These are phyloP conservation scores for Trifolium pratense DNA, from an alignment of 306 rosid genomes.

Conservation along the genomic window DNA sequence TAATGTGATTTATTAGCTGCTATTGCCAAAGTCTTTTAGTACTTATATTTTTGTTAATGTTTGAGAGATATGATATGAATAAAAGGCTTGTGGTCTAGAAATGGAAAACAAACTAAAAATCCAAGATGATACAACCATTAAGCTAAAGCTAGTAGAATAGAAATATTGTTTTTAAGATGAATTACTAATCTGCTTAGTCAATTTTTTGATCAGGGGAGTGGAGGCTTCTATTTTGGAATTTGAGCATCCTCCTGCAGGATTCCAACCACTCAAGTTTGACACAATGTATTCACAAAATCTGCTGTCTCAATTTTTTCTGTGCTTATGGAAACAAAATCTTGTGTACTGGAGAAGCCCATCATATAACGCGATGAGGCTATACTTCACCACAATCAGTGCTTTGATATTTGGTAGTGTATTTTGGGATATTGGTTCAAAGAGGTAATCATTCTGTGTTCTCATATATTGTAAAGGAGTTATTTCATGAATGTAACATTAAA, in stretches of 20 bases:
- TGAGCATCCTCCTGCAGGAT: constrained; percentile 63
- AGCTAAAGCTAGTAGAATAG: constrained; percentile 14
- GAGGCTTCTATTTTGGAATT: constrained; percentile 66
- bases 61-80: constrained; percentile 17
- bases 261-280: constrained; percentile 63
- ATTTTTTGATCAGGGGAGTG: constrained; percentile 59
- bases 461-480: constrained; percentile 12
- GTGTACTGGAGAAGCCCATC: constrained; percentile 92
- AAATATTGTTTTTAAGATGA: neutral
- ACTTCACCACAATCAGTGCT: constrained; percentile 73
- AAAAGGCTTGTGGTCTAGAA: constrained; percentile 8
- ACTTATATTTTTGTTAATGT: neutral
- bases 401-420: constrained; percentile 68
- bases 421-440: constrained; percentile 75
- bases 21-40: constrained; percentile 8
- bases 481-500: constrained; percentile 19
- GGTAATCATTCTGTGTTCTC: constrained; percentile 53
- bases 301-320: constrained; percentile 52
- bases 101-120: neutral
- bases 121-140: constrained; percentile 21
- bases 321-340: constrained; percentile 88
- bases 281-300: constrained; percentile 57
- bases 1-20: constrained; percentile 21
- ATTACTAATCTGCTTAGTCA: constrained; percentile 18
- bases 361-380: constrained; percentile 77